These are phyloP conservation scores for Tetragonia tetragonoides DNA, from an alignment of 148 eudicot genomes.

Conservation along the genomic window DNA sequence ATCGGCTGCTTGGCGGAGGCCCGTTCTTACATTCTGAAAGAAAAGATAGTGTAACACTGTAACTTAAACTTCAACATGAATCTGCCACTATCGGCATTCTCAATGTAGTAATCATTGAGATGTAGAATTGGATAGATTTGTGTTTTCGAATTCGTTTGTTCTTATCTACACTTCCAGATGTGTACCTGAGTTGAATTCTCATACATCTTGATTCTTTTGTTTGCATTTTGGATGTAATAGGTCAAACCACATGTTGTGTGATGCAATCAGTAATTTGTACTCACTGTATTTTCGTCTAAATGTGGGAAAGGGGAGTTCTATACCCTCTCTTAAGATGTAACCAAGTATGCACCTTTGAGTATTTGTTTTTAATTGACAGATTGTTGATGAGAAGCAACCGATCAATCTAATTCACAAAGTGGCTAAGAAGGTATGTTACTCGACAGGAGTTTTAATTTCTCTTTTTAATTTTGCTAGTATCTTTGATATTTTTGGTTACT, in stretches of 20 bases:
- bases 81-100: background rate
- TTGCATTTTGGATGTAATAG: background rate
- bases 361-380: slow-evolving; percentile 39
- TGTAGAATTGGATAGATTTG: background rate
- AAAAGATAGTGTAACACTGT: too few relatives aligned
- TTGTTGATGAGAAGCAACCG: slow-evolving; percentile 53
- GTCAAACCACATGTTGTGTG: background rate
- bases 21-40: too few relatives aligned
- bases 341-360: background rate
- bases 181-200: background rate
- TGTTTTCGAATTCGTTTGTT: background rate
- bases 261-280: background rate
- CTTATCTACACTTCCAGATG: background rate
- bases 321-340: background rate
- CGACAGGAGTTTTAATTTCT: background rate
- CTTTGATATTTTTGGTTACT: background rate
- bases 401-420: slow-evolving; percentile 63
- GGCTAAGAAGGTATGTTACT: slow-evolving; percentile 59
- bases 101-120: background rate
- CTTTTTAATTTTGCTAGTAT: background rate
- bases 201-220: background rate
- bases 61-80: background rate
- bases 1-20: too few relatives aligned
- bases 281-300: background rate
- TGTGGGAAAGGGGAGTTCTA: background rate